Evolutionary conservation across 495 filamentous ascomycete genomes (phyloP), one percentile per base, ranked within the genome.

Genomic region (Delitschia confertaspora): DNA sequence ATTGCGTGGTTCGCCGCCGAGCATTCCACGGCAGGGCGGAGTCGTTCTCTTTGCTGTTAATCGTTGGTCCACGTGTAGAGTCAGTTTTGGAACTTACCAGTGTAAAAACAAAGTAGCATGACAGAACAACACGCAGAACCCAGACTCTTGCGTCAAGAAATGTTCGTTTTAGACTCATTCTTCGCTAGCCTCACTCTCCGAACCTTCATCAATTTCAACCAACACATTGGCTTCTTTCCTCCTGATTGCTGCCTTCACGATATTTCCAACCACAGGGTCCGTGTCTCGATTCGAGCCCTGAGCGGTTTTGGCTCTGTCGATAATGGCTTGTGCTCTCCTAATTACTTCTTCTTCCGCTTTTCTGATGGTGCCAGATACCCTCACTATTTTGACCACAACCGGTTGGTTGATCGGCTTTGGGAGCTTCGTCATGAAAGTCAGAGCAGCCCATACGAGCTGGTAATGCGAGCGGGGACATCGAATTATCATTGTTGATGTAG

Each of bases 401-500:
- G 74, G 69, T 40, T 62, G 65, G 31, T 71, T 65, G 54, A 45
- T 69, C 27, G 45, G 55, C 13, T 65, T 63, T 1, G 85, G 83
- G 2, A 94, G 64, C 11, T 65, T 65, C n/a, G 74, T 79, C 71
- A 89, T 82, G 49, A 85, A 86, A 2, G 88, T 80, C 37, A 98
- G 66, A 4, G 86, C 84, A 0, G 87, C 78, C 91, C 91, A 96
- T 6, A 91, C 79, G 32, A 95, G 71, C 10, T 83, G 77, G 62
- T 84, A 93, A 33, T 88, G 76, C 0, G 75, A 75, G 30, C 88
- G 78, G 7, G 83, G 74, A 46, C 83, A 79, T 35, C 84, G 77
- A 21, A 98, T 67, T 43, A 96, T 96, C 38, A 86, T 83, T 4
- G 89, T 98, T 14, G 85, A 93, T 0, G 93, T 98, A n/a, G 85